Evolutionary conservation across 1,284 basidiomycete species (phyloP), one percentile per base, ranked within the genome.

Genomic region (Ceratobasidium sp.): DNA sequence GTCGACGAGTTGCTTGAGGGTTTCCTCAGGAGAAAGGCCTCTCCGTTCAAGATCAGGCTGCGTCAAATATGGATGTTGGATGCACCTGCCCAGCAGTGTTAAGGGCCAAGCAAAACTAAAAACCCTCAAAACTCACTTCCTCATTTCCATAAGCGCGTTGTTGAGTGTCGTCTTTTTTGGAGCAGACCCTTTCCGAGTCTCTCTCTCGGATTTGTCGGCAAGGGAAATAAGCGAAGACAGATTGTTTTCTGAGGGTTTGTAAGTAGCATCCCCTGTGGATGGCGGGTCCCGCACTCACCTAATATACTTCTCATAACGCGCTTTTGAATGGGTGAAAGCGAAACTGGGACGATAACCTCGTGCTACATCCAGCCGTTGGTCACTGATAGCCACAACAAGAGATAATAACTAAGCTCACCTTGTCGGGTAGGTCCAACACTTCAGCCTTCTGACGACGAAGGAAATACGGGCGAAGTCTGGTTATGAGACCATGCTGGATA

Each of bases 1-100:
- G 72, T 92, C 90, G 53, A 95, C 89, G 43, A 98, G 82, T 75
- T 91, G 91, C 73, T 89, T 87, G 74, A 97, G 94, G 32, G 87
- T 86, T 77, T 92, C 90, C 34, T 81, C 81, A 1, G 81, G 79
- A 10, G 87, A 79, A 55, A 96, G 79, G 18, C 86, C 87, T 55
- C 84, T 84, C 57, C 92, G 90, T 77, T 98, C 96, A 46, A 98
- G 90, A 58, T 91, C 89, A 46, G 89, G 85, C 2, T 88, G 88
- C 71, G 93, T 89, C 50, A 98, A 86, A 79, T 98, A 98, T 0
- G 96, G 96, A 80, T 97, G 96, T 80, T 96, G 94, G 21, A 93
- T 81, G 78, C 90, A 92, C 80, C 91, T 92, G 23, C 26, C 34
- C 52, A 21, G 58, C 6, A 39, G 2, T 67, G 74, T 43, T 2